Evolutionary conservation across 2,329 filamentous ascomycete species (phyloP), one percentile per base, ranked within the genome.

Genomic region (Diaporthe eres): DNA sequence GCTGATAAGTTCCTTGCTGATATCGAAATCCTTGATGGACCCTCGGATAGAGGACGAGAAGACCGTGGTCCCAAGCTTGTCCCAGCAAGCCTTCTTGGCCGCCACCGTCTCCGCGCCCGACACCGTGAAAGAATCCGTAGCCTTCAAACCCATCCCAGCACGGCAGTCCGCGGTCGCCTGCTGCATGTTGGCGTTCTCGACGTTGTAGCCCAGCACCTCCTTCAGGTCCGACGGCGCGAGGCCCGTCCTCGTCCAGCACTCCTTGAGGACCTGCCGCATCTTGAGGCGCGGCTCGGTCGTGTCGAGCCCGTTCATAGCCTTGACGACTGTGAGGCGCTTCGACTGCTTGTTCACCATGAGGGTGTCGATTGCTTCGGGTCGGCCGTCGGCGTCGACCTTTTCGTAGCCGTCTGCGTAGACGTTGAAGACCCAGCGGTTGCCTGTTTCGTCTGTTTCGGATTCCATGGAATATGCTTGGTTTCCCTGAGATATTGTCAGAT

Each of bases 231-330:
- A 49, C 3, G 61, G 61, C 19, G 10, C 19, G 1, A 67, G 61
- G 19, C 61, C 61, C 19, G 61, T n/a, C 44, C 6, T 34, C 19
- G 17, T 49, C 61, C 61, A 67, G 28, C 42, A 51, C 61, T 67
- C 61, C 61, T n/a, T 49, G 42, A 67, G 61, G 28, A 67, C 61
- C 42, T 67, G 44, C 4, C 61, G 61, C 61, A 67, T 67, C 61
- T 67, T 67, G 28, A 67, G 42, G 10, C 61, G 42, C 19, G 61
- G 61, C 42, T 65, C 61, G 17, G 61, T 51, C 19, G 9, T 51
- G 61, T 67, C 61, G 19, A 67, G 61, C 28, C 61, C 61, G 61
- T 67, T 67, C 61, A 67, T 67, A 4, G 61, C 61, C 15, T 67
- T 67, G 0, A 67, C 61, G 5, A 49, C 61, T 0, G 61, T 67